Evolutionary conservation across 495 filamentous ascomycete species (phyloP), one percentile per base, ranked within the genome.

Genomic region (Patellaria atrata): DNA sequence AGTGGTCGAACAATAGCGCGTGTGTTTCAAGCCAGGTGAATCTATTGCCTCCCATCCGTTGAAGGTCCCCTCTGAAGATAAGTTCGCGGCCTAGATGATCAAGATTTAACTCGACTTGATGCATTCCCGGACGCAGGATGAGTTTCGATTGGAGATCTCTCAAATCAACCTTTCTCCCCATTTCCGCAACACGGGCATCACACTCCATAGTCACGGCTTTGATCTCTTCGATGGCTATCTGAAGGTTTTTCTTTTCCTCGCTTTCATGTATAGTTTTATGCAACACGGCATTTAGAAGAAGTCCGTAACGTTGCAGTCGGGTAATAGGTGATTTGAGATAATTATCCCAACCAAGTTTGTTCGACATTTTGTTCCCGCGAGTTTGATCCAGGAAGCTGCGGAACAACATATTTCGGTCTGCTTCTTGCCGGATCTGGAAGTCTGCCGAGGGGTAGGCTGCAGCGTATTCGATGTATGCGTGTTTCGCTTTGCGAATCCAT

Each of bases 271-370:
- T 53, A 67, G 83, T 94, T 43, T 82, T 79, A 55, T 84, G 84
- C 36, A 83, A 65, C 14, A 94, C 84, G 0, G 82, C 87, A 16
- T 69, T 65, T 11, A 99, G 60, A 1, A 99, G 61, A 22, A 99
- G 65, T 5, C 77, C 75, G 51, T 96, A 96, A 35, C 86, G 73
- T 60, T 96, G 89, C 30, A 99, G 69, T 32, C 87, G 63, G 5
- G 84, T 94, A 44, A 99, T 93, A 3, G 89, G 89, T 6, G 77
- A 73, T 53, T 94, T 96, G 14, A 96, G 67, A 47, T 82, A 99
- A 0, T 81, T 94, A 38, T 87, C 82, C 83, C 87, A 99, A 41
- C 81, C 82, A 30, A 96, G 63, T 39, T 84, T 74, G 44, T 79
- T 78, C 0, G 82, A 86, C n/a, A 75, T 61, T 54, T 81, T 79